A percentile compares a stretch with the other conserved stretches of the same genome.
These are phyloP conservation scores for Micractinium sp. DNA, from an alignment of 139 green algal genomes.

Conservation along the genomic window DNA sequence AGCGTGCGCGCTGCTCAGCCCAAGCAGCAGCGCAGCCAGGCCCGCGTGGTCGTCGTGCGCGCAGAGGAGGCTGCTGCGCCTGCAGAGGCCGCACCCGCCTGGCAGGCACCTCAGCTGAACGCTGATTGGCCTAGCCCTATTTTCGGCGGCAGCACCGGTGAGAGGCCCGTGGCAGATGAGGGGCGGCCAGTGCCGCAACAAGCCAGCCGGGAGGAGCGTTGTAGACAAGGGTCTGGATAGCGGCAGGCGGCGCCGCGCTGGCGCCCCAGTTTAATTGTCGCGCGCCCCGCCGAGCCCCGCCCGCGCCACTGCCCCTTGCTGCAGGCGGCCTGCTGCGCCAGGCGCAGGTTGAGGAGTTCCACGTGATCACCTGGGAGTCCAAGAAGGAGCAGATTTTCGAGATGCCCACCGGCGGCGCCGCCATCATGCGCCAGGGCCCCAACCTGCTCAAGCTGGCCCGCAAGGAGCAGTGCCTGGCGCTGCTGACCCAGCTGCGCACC, in stretches of 20 bases:
- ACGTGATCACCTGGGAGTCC: slow-evolving; percentile 95
- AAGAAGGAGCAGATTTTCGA: slow-evolving; percentile 99
- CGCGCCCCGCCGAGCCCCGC: background rate
- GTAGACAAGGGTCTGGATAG: background rate
- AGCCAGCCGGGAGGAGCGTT: background rate
- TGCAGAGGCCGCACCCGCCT: slow-evolving; percentile 64
- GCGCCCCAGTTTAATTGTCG: background rate
- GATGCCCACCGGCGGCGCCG: slow-evolving; percentile 98
- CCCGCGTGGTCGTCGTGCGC: slow-evolving; percentile 57
- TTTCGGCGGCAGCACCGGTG: slow-evolving; percentile 96
- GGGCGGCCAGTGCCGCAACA: background rate
- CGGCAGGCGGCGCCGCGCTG: background rate
- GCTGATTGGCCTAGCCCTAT: slow-evolving; percentile 93
- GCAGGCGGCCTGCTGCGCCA: slow-evolving; percentile 93
- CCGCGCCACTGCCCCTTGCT: no score
- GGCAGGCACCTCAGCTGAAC: slow-evolving; percentile 87
- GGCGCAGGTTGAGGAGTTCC: slow-evolving; percentile 97
- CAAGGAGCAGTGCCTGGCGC: slow-evolving; percentile 99
- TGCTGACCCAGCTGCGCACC: slow-evolving; percentile 94
- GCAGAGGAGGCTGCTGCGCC: slow-evolving; percentile 58
- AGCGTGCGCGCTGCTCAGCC: background rate
- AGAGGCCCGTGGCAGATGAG: background rate
- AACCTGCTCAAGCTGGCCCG: slow-evolving; percentile 99
- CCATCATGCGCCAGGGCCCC: slow-evolving; percentile 97
- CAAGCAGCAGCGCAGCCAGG: slow-evolving; percentile 7